A percentile compares a stretch with the other conserved stretches of the same genome.
Conservation (phyloP, 352 stramenopile genomes). For the Globisporangium barbulae region DNA sequence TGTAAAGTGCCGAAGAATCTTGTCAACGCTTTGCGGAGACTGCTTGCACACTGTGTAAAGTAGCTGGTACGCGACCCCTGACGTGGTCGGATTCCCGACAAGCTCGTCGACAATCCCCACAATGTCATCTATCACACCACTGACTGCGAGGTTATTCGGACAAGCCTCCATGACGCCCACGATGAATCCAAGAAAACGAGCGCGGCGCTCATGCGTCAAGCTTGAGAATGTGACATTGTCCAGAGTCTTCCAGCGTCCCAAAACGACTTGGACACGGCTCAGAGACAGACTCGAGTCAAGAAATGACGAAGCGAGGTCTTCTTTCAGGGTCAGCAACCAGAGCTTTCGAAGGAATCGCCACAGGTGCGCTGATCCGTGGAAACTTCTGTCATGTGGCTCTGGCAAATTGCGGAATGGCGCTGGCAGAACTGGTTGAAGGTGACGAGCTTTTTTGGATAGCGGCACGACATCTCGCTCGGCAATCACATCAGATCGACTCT, state of each 20-base stretch:
- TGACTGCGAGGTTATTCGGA: not conserved
- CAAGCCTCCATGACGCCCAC: not conserved
- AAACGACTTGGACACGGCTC: not conserved
- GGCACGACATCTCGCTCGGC: not conserved
- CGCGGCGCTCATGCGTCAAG: not conserved
- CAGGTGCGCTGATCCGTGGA: constrained; percentile 24
- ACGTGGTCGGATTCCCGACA: not conserved
- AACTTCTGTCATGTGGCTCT: constrained; percentile 24
- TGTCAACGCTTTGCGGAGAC: not conserved
- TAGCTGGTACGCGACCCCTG: constrained; percentile 13
- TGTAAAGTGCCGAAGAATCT: constrained; percentile 8
- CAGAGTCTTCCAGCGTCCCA: constrained; percentile 11
- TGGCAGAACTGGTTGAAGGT: constrained; percentile 10
- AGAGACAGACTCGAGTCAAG: not conserved
- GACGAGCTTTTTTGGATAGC: not conserved
- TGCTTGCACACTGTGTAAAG: constrained; percentile 14
- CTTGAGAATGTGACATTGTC: not conserved
- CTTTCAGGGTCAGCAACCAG: constrained; percentile 11
- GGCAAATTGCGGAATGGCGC: constrained; percentile 16
- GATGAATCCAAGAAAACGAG: constrained; percentile 8
- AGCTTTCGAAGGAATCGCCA: constrained; percentile 29
- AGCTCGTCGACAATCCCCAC: constrained; percentile 7
- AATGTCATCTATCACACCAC: not conserved
- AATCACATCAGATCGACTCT: not conserved
- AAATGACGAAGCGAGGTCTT: not conserved